phyloP scores from a whole-genome alignment of 345 rosid species.

The Toxicodendron radicans region DNA sequence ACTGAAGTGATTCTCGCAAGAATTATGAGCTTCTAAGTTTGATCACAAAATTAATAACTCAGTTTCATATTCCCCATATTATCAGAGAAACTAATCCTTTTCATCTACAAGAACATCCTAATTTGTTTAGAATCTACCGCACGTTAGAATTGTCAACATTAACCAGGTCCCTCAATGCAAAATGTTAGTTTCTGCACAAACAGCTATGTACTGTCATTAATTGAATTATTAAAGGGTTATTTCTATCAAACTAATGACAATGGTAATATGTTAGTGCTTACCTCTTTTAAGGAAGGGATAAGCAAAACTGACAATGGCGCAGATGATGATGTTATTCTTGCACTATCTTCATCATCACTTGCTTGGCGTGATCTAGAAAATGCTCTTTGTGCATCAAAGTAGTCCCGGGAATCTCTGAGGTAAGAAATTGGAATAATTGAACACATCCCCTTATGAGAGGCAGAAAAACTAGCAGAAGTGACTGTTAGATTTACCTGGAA shows the following conservation, averaged over 20 bases:
- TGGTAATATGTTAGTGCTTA: constrained; percentile 24
- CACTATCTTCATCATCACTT: constrained; percentile 73
- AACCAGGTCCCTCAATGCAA: too few species aligned
- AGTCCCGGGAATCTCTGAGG: constrained; percentile 56
- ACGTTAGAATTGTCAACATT: not conserved
- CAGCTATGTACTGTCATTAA: not conserved
- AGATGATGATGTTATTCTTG: constrained; percentile 57
- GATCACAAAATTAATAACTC: not conserved
- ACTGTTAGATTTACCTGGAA: constrained; percentile 51
- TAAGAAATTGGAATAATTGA: constrained; percentile 18
- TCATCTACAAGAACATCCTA: not conserved
- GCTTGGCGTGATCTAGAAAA: constrained; percentile 48
- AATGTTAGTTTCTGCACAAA: not conserved
- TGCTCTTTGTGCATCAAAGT: constrained; percentile 59
- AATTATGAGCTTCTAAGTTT: not conserved
- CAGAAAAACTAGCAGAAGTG: not conserved
- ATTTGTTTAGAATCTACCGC: not conserved
- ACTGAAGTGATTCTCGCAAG: not conserved
- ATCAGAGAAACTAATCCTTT: not conserved
- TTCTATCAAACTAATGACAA: constrained; percentile 7
- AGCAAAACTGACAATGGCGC: constrained; percentile 71
- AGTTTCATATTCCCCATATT: not conserved
- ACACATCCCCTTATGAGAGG: not conserved
- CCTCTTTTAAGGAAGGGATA: constrained; percentile 92
- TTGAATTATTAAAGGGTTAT: not conserved